Conservation (phyloP, 495 filamentous ascomycete genomes). For the Penicillium bialowiezense region DNA sequence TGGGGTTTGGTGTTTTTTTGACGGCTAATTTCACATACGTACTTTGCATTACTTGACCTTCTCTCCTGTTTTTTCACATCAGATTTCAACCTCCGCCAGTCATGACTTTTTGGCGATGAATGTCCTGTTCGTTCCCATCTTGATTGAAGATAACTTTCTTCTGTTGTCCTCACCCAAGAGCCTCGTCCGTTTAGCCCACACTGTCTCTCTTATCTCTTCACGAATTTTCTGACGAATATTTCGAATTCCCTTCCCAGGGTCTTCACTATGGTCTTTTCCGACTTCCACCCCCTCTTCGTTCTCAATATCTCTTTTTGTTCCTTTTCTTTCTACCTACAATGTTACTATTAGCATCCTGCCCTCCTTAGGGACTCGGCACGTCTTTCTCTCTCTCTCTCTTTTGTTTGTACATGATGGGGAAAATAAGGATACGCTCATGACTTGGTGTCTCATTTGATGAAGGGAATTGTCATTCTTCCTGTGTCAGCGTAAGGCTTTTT, state of each 20-base stretch:
- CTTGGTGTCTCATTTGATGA: background rate
- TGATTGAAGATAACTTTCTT: constrained; percentile 15
- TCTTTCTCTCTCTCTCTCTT: constrained; percentile 1
- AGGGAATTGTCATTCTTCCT: constrained; percentile 9
- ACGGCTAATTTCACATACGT: constrained; percentile 19
- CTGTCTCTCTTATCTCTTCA: constrained; percentile 18
- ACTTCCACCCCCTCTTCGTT: constrained; percentile 5
- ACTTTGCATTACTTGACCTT: constrained; percentile 28
- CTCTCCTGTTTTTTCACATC: constrained; percentile 26
- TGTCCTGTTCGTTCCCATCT: constrained; percentile 21
- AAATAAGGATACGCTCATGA: constrained; percentile 20
- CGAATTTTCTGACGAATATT: constrained; percentile 7
- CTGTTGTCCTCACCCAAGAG: constrained; percentile 16
- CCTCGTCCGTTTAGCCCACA: constrained; percentile 20
- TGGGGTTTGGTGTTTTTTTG: constrained; percentile 17
- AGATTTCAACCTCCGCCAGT: constrained; percentile 34
- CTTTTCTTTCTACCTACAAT: constrained; percentile 12
- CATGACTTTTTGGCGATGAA: constrained; percentile 38
- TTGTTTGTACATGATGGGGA: constrained; percentile 34
- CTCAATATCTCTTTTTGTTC: constrained; percentile 8
- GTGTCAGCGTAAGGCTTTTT: constrained; percentile 12
- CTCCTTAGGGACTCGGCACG: constrained; percentile 1
- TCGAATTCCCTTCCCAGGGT: background rate
- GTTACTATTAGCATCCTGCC: constrained; percentile 11
- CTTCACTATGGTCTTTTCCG: background rate